Evolutionary conservation across 2,329 filamentous ascomycete genomes (phyloP).

Genomic region (Trichoderma koningii): DNA sequence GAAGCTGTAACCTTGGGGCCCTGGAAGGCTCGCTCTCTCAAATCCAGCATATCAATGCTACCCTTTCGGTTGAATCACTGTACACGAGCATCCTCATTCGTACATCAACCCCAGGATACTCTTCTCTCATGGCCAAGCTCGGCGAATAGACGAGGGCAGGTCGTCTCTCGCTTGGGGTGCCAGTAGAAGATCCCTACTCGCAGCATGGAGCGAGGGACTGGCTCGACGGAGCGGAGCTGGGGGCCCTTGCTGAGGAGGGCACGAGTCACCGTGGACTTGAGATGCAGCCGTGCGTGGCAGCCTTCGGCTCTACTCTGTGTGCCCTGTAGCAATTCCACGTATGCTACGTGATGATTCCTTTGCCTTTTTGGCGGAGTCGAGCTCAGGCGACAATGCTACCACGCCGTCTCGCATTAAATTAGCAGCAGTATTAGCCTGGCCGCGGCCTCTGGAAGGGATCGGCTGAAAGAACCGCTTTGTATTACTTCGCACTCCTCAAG

Average conservation of each 20-base stretch:
- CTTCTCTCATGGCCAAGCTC: conserved; percentile 3
- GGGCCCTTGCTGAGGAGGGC: conserved; percentile 6
- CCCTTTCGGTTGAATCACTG: neutral
- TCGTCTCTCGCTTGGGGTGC: conserved; percentile 1
- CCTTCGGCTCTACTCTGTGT: conserved; percentile 6
- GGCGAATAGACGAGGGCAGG: conserved; percentile 17
- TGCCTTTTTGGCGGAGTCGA: conserved; percentile 4
- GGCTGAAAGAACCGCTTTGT: neutral
- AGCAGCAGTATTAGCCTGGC: neutral
- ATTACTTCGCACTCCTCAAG: neutral
- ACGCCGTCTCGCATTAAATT: conserved; percentile 20
- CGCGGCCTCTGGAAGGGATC: neutral
- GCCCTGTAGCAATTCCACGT: conserved; percentile 18
- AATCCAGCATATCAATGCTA: conserved; percentile 7
- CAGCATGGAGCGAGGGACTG: neutral
- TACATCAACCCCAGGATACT: conserved; percentile 5
- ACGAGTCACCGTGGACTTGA: neutral
- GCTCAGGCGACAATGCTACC: conserved; percentile 13
- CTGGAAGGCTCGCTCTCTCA: conserved; percentile 7
- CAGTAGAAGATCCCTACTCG: neutral
- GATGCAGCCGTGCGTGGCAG: conserved; percentile 12
- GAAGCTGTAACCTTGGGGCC: neutral
- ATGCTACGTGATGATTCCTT: neutral
- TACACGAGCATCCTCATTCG: conserved; percentile 1
- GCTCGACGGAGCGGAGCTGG: conserved; percentile 12